Conservation (phyloP, 208 protist genomes). For the Angomonas ambiguus region DNA sequence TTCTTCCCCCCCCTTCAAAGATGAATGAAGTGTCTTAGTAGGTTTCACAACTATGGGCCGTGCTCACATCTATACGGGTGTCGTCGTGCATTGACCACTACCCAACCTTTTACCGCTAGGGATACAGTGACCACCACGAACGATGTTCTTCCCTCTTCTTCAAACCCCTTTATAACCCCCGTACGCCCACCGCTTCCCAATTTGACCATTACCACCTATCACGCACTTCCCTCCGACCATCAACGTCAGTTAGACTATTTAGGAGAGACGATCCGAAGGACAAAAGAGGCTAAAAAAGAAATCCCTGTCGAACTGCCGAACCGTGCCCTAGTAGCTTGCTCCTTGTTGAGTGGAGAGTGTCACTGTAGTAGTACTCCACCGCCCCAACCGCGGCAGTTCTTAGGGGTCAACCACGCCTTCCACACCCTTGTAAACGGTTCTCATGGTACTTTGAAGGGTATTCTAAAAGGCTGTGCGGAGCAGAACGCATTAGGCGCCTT, state of each 20-base stretch:
- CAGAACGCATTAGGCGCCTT: constrained; percentile 81
- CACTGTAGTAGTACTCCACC: too few relatives aligned
- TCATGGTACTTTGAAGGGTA: constrained; percentile 37
- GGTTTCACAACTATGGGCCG: background rate
- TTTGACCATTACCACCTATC: background rate
- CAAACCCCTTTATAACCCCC: too few relatives aligned
- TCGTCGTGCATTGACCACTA: background rate
- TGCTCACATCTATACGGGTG: background rate
- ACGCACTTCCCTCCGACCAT: background rate
- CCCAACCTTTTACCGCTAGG: too few relatives aligned
- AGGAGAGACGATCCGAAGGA: background rate
- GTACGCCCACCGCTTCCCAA: too few relatives aligned
- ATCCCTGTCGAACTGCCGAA: background rate
- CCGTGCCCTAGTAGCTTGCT: background rate
- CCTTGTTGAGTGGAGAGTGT: background rate
- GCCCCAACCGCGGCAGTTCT: constrained; percentile 16
- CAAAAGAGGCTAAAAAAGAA: background rate
- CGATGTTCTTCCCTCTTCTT: background rate
- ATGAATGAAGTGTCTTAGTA: background rate
- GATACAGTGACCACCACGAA: too few relatives aligned
- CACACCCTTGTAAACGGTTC: constrained; percentile 52
- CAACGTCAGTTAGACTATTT: background rate
- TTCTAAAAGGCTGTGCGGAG: constrained; percentile 85
- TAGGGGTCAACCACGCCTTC: constrained; percentile 73
- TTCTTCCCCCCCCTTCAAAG: background rate